Evolutionary conservation across 805 yeast species (phyloP), one percentile per base, ranked within the genome.

Genomic region (Candida insectorum): DNA sequence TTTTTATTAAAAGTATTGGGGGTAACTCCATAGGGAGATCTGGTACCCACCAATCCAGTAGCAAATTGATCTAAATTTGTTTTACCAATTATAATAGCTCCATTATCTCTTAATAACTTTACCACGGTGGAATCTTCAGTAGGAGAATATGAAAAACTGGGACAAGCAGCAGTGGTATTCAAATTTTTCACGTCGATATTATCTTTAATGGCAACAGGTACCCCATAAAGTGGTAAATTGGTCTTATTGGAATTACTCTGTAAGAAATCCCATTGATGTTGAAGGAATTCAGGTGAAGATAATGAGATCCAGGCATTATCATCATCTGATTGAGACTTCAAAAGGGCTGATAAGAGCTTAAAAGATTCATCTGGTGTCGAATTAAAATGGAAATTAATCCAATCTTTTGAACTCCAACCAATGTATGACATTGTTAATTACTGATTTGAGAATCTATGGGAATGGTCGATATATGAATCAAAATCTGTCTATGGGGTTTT

Each of bases 41-140:
- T 75, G 20, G 87, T 81, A 27, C 98, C 98, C 2, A 91, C 97
- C 38, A 91, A 71, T 24, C 98, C 98, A 2, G 98, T 93, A 9
- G 97, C 97, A 62, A 91, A 91, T 60, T 91, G 98, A 58, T 91
- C 98, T 58, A 91, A 68, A 58, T 91, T 91, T 34, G 97, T 93
- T 59, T 91, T 91, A 39, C 97, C 97, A 30, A 91, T 69, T 25
- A 91, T 75, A 36, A 91, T 85, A 28, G 97, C 97, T 54, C 98
- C 98, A 23, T 86, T 83, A n/a, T 69, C 73, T 58, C 86, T 77
- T 48, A 93, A 69, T n/a, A 80, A 60, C 7, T 64, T 56, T 10
- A 88, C 96, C 5, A 84, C 74, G 12, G 85, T 75, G 23, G 97
- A 78, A 53, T 91, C 97, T 31, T 64, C 64, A 21, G 62, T 52